Conservation (phyloP, 768 basidiomycete genomes). For the Sporobolomyces roseus region DNA sequence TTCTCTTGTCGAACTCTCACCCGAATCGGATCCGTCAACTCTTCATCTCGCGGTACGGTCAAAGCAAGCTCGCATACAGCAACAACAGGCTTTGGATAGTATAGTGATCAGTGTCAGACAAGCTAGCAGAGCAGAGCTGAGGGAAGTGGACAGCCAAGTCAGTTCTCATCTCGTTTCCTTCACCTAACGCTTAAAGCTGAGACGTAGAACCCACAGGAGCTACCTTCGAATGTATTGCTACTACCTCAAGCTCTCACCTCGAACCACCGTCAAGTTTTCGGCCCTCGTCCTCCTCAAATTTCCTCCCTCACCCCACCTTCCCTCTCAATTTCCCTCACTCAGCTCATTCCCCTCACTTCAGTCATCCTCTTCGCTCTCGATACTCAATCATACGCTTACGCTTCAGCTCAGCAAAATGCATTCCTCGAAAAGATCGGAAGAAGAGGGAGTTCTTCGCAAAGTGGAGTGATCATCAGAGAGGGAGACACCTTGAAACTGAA, state of each 20-base stretch:
- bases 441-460: too few relatives aligned
- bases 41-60: conserved; percentile 2
- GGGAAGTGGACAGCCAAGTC: background rate
- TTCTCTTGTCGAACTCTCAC: background rate
- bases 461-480: conserved; percentile 14
- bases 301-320: background rate
- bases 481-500: background rate
- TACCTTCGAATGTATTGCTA: background rate
- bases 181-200: too few relatives aligned
- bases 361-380: conserved; percentile 27
- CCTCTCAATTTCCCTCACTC: conserved; percentile 16
- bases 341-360: conserved; percentile 16
- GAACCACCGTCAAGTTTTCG: conserved; percentile 14
- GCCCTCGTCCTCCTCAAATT: background rate
- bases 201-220: background rate
- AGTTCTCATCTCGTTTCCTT: background rate
- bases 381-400: background rate
- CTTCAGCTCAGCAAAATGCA: background rate
- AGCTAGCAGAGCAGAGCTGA: conserved; percentile 13
- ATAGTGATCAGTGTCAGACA: background rate
- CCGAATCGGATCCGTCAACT: background rate
- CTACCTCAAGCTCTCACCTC: background rate
- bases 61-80: background rate
- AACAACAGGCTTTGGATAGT: background rate
- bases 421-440: conserved; percentile 2